phyloP scores from a whole-genome alignment of 345 rosid species.

The Brassica rapa region DNA sequence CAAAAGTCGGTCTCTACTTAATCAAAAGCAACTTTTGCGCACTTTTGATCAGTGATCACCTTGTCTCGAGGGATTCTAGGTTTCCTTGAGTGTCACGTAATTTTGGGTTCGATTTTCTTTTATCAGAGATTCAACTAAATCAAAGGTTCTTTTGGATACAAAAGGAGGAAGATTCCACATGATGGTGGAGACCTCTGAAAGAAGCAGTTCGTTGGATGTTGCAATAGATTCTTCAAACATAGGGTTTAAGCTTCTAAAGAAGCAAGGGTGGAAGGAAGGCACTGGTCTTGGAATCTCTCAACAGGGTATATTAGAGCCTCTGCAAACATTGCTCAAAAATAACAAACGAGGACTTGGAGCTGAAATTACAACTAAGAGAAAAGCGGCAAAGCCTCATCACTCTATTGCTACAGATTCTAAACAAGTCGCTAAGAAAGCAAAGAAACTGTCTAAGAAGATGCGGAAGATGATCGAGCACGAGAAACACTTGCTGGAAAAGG shows the following conservation, averaged over 20 bases:
- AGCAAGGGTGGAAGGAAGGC: constrained; percentile 98
- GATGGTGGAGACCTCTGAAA: too few species aligned
- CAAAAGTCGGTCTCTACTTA: not conserved
- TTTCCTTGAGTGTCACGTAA: not conserved
- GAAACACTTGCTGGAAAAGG: constrained; percentile 61
- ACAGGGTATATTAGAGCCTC: constrained; percentile 89
- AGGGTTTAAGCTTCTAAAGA: constrained; percentile 64
- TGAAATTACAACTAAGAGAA: constrained; percentile 46
- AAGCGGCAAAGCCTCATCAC: constrained; percentile 28
- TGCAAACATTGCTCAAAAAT: constrained; percentile 52
- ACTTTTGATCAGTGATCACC: not conserved
- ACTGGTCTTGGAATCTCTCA: constrained; percentile 81
- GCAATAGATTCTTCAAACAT: not conserved
- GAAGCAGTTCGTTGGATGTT: too few species aligned
- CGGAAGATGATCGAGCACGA: constrained; percentile 73
- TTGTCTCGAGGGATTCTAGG: not conserved
- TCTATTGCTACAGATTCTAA: constrained; percentile 27
- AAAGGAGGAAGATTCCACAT: too few species aligned
- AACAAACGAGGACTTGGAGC: constrained; percentile 86
- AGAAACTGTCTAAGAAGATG: constrained; percentile 64
- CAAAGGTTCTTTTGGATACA: not conserved
- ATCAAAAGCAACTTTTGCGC: not conserved
- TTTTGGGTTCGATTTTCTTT: not conserved
- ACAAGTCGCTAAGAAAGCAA: constrained; percentile 46
- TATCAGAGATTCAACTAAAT: not conserved